Base-by-base conservation (phyloP, 306 rosid genomes). In the Sicyos baderoa region DNA sequence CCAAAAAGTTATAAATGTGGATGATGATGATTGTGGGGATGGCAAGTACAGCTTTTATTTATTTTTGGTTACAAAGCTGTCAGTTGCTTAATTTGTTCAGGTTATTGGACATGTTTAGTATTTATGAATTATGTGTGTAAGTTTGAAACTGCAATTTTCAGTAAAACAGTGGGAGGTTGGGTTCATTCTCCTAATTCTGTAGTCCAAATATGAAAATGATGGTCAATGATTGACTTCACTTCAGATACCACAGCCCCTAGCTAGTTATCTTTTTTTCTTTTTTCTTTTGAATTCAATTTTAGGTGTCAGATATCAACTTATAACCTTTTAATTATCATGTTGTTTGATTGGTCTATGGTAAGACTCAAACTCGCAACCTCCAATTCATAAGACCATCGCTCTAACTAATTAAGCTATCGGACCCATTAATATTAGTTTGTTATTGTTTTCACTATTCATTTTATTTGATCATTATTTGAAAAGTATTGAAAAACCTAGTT, bases 361-460 rank as follows among this genome's bases (percentile, higher is more conserved):
- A n/a, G n/a, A n/a, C n/a, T n/a, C n/a, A n/a, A n/a, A n/a, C n/a
- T n/a, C n/a, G n/a, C n/a, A n/a, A n/a, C n/a, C n/a, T n/a, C n/a
- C n/a, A n/a, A n/a, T n/a, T n/a, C n/a, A n/a, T n/a, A n/a, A n/a
- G n/a, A n/a, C n/a, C n/a, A n/a, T n/a, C n/a, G 68, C 51, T 62
- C 27, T 62, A 40, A 62, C 50, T 50, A 62, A 62, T 50, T 37
- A 47, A 60, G 66, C 66, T 16, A 60, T 47, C 16, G 27, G 68
- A 62, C 67, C 67, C 0, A 9, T 0, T n/a, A 14, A 15, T 35
- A 35, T 35, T 5, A 35, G 8, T 35, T 5, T 35, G 35, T 35
- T 35, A 35, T 35, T 6, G 8, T 35, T 35, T 35, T 4, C 42
- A 0, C 7, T 35, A 35, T 35, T 35, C 42, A 35, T 35, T 35